phyloP scores from a whole-genome alignment of 139 green algal species.

The Chloropicon primus region DNA sequence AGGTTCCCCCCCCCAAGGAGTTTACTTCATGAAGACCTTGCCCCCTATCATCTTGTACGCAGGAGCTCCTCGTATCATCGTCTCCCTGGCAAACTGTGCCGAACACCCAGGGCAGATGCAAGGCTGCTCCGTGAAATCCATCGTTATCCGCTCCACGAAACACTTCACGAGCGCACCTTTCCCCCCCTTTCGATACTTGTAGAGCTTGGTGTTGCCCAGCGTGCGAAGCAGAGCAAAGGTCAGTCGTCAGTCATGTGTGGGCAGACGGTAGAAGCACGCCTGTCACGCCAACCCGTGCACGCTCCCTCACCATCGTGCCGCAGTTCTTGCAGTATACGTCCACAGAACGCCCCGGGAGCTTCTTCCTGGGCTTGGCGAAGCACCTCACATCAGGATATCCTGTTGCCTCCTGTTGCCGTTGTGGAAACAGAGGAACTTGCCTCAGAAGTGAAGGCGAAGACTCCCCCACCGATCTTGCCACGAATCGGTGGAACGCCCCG shows the following conservation, averaged over 20 bases:
- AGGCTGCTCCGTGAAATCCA: not conserved
- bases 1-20: too few species aligned
- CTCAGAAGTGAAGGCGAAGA: too few species aligned
- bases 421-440: too few species aligned
- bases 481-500: too few species aligned
- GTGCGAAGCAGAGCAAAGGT: too few species aligned
- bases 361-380: conserved; percentile 4
- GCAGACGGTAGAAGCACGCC: too few species aligned
- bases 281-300: too few species aligned
- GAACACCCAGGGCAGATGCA: not conserved
- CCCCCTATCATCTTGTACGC: conserved; percentile 2
- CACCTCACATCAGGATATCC: not conserved
- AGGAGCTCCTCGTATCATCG: not conserved
- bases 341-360: not conserved
- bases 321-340: conserved; percentile 2
- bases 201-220: not conserved
- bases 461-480: too few species aligned
- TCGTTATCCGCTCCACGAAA: conserved; percentile 5
- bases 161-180: conserved; percentile 6
- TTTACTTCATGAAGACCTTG: conserved; percentile 6
- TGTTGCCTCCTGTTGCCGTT: too few species aligned
- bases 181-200: conserved; percentile 1
- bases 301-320: not conserved
- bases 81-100: not conserved
- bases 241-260: too few species aligned